Evolutionary conservation across 202 grass and related monocot species (phyloP).

Genomic region (Zizania palustris): DNA sequence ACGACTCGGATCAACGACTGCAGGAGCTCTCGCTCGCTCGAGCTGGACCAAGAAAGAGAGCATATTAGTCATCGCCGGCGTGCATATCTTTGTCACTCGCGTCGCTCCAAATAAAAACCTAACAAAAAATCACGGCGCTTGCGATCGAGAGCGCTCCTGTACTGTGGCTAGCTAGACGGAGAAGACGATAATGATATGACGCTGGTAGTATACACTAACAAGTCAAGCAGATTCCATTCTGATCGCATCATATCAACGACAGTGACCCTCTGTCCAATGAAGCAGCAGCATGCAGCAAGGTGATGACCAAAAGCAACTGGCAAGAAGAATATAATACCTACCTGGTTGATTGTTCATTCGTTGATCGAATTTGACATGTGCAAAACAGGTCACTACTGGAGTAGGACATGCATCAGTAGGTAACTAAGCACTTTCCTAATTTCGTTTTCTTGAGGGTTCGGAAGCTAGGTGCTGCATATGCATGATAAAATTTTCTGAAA

Average conservation of each 20-base stretch:
- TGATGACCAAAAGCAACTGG: background rate
- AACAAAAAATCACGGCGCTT: background rate
- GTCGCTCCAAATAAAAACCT: slow-evolving; percentile 1
- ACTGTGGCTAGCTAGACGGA: slow-evolving; percentile 1
- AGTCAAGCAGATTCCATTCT: slow-evolving; percentile 21
- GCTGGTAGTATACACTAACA: background rate
- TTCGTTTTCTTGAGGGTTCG: too few relatives aligned
- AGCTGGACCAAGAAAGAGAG: background rate
- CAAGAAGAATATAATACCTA: background rate
- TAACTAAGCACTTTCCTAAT: background rate
- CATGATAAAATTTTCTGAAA: too few relatives aligned
- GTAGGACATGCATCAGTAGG: too few relatives aligned
- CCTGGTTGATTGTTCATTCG: background rate
- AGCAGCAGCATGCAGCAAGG: background rate
- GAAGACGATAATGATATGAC: background rate
- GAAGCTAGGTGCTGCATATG: too few relatives aligned
- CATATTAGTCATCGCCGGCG: background rate
- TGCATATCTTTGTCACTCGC: slow-evolving; percentile 20
- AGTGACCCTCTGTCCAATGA: background rate
- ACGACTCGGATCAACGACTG: too few relatives aligned
- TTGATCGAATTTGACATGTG: slow-evolving; percentile 21
- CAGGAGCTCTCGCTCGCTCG: too few relatives aligned
- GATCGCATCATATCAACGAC: slow-evolving; percentile 1
- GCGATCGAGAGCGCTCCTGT: background rate
- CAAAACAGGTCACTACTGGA: slow-evolving; percentile 10